These are phyloP conservation scores for Aspergillus neoniger DNA, from an alignment of 2,329 filamentous ascomycete species.

Conservation along the genomic window DNA sequence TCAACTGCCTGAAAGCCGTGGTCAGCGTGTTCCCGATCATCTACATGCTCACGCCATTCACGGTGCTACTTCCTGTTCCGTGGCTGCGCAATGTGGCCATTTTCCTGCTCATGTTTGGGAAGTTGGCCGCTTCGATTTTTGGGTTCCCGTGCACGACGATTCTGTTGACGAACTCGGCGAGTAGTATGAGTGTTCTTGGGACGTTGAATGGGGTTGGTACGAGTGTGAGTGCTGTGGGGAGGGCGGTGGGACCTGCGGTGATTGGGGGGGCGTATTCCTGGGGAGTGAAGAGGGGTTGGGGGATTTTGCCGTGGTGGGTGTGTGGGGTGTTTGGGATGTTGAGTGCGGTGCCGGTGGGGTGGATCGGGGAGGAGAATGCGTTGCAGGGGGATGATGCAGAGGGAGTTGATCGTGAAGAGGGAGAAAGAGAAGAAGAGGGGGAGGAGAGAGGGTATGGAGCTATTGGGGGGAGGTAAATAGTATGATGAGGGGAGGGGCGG, in stretches of 20 bases:
- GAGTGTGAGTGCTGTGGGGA: conserved; percentile 74
- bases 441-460: conserved; percentile 10
- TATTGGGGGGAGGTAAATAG: not conserved
- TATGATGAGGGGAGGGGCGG: too few relatives aligned
- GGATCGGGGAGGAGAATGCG: conserved; percentile 73
- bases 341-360: conserved; percentile 71
- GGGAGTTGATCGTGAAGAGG: conserved; percentile 26
- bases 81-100: conserved; percentile 61
- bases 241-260: conserved; percentile 75
- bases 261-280: conserved; percentile 72
- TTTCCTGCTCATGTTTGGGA: conserved; percentile 68
- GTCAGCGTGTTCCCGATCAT: conserved; percentile 69
- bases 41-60: conserved; percentile 82
- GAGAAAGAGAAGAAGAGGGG: not conserved
- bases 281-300: conserved; percentile 72
- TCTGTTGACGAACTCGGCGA: conserved; percentile 82
- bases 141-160: conserved; percentile 90
- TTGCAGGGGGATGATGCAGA: conserved; percentile 47
- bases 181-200: conserved; percentile 73
- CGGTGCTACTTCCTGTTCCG: conserved; percentile 59
- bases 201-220: conserved; percentile 92
- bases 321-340: conserved; percentile 65
- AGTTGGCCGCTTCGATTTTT: conserved; percentile 75
- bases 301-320: conserved; percentile 78
- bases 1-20: conserved; percentile 71